Conservation (phyloP, 257 asterid genomes). For the Nyctanthes arbortristis region DNA sequence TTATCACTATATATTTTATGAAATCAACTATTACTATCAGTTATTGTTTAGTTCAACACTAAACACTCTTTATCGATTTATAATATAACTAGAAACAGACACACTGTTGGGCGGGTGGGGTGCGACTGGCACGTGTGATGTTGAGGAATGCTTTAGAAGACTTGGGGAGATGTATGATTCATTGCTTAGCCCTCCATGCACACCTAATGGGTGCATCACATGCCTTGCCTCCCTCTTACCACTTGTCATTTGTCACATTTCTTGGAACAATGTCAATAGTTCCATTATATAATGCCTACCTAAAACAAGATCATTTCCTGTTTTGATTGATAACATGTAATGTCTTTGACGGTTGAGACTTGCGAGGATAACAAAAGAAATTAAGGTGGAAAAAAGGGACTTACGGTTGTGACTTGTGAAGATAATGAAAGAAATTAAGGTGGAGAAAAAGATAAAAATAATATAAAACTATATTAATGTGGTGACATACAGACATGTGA, state of each 20-base stretch:
- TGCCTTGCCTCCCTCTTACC: neutral
- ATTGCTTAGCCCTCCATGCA: neutral
- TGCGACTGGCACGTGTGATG: neutral
- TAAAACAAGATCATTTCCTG: neutral
- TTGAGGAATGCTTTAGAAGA: constrained; percentile 1
- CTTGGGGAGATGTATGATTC: neutral
- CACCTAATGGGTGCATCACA: neutral
- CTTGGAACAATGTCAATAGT: neutral
- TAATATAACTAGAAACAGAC: too few relatives aligned
- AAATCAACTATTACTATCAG: too few relatives aligned
- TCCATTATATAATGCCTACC: neutral
- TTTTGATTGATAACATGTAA: neutral
- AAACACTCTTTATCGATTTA: too few relatives aligned
- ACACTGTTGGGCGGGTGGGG: neutral
- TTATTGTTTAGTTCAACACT: neutral
- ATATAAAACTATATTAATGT: too few relatives aligned
- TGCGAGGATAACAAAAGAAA: too few relatives aligned
- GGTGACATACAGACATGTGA: too few relatives aligned
- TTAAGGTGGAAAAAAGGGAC: too few relatives aligned
- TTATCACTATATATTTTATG: too few relatives aligned
- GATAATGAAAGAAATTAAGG: too few relatives aligned
- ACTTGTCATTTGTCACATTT: neutral
- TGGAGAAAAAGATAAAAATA: too few relatives aligned
- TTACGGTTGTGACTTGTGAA: too few relatives aligned
- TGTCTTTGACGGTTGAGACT: too few relatives aligned